These are phyloP conservation scores for Debaryomycetaceae sp. DNA, from an alignment of 1,139 yeast genomes.

Conservation along the genomic window DNA sequence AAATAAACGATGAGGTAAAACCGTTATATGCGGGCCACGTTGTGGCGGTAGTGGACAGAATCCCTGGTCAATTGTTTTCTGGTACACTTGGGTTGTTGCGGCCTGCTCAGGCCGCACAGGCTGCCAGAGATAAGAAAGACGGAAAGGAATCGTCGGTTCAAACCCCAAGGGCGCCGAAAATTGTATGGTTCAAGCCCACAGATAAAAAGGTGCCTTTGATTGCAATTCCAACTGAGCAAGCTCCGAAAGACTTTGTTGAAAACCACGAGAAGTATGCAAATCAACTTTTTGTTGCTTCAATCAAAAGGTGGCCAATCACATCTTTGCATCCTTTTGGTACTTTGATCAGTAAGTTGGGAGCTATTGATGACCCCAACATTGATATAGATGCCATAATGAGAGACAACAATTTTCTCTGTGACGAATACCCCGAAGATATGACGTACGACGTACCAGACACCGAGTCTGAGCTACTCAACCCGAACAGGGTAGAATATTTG, in stretches of 20 bases:
- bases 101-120: slow-evolving; percentile 94
- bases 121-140: slow-evolving; percentile 64
- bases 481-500: slow-evolving; percentile 54
- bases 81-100: slow-evolving; percentile 91
- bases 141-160: slow-evolving; percentile 49
- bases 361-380: slow-evolving; percentile 69
- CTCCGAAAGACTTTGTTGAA: slow-evolving; percentile 92
- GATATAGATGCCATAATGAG: slow-evolving; percentile 88
- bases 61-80: slow-evolving; percentile 91
- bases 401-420: slow-evolving; percentile 88
- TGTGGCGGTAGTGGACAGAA: slow-evolving; percentile 95
- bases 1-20: slow-evolving; percentile 85
- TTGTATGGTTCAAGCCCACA: slow-evolving; percentile 98
- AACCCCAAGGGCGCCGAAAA: slow-evolving; percentile 71
- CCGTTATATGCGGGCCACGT: slow-evolving; percentile 98
- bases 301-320: slow-evolving; percentile 98
- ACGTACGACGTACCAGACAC: slow-evolving; percentile 35
- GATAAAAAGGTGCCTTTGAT: slow-evolving; percentile 96
- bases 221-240: slow-evolving; percentile 98
- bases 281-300: slow-evolving; percentile 87
- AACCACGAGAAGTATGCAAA: slow-evolving; percentile 81
- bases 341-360: slow-evolving; percentile 80
- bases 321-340: slow-evolving; percentile 98
- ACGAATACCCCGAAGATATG: slow-evolving; percentile 62
- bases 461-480: slow-evolving; percentile 31